Percentiles rank a stretch among this genome's conserved stretches.
phyloP scores from a whole-genome alignment of 2,329 filamentous ascomycete genomes.

The Cladosporium sp. region DNA sequence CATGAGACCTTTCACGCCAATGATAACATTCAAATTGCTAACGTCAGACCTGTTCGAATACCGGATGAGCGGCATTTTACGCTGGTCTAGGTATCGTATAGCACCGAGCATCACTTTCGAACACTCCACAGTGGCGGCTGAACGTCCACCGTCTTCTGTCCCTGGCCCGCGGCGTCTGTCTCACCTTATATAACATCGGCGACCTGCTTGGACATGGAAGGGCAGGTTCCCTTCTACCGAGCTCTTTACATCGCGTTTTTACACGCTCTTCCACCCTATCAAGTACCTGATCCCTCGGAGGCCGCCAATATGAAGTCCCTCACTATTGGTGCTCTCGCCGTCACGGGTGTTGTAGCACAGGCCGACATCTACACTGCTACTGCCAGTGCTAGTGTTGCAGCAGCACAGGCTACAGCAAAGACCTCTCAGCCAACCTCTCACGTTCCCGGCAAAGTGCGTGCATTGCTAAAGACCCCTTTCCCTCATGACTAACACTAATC shows the following conservation, averaged over 20 bases:
- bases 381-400: conserved; percentile 46
- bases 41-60: background rate
- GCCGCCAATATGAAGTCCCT: conserved; percentile 15
- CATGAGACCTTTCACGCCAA: background rate
- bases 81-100: background rate
- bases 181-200: background rate
- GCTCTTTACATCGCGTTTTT: background rate
- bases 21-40: background rate
- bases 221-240: no score
- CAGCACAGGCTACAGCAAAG: conserved; percentile 56
- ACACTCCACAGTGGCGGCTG: background rate
- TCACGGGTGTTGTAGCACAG: conserved; percentile 27
- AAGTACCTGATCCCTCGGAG: background rate
- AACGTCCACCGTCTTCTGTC: background rate
- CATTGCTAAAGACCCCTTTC: background rate
- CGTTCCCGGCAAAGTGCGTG: conserved; percentile 55
- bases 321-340: conserved; percentile 23
- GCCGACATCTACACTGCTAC: conserved; percentile 46
- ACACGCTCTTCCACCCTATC: background rate
- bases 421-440: conserved; percentile 57
- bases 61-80: conserved; percentile 4
- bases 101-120: no score
- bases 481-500: background rate
- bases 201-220: no score
- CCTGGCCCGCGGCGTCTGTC: no score